Base-by-base conservation (phyloP, 2,329 filamentous ascomycete species). In the Neonectria coccinea region DNA sequence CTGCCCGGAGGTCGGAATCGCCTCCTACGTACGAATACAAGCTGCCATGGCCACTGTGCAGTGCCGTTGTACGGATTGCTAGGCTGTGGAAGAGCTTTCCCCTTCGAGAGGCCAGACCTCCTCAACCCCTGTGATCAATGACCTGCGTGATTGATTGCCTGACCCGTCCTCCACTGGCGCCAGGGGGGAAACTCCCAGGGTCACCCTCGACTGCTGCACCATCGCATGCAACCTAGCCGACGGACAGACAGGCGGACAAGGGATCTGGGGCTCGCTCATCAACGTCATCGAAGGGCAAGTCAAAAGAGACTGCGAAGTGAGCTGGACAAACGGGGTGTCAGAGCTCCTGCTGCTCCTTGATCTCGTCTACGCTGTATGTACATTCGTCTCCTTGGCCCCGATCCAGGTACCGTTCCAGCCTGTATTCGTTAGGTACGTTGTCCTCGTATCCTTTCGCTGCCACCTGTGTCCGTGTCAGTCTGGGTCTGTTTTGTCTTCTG, bases 201-300 rank as follows among this genome's bases (percentile, higher is more conserved):
- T 59, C 50, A 63, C 56, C 57, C 44, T 64, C 61, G 45, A 51
- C 52, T 54, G 29, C 61, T 56, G 42, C 55, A 58, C 31, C 53
- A 53, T 65, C 50, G 53, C 29, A 41, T 44, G 51, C 39, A 53
- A 50, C 56, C 48, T 47, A 59, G 56, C 48, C 47, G 31, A 57
- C 31, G 25, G 48, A 41, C 48, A 59, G 39, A 33, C 39, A 51
- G 56, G 18, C 36, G 25, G 56, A 27, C 56, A 59, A 44, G 56
- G 56, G 48, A 52, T 27, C 22, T 39, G 59, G 47, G 36, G 39
- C 20, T 52, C 42, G 42, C 55, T 58, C 51, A 44, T 31, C 54
- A 62, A 70, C 71, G 70, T 74, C 72, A 74, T 74, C 59, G 72
- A 73, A 71, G 71, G 67, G 71, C 62, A 71, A 42, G 36, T 52